Evolutionary conservation across 768 basidiomycete species (phyloP).

Genomic region (Panellus pusillus): DNA sequence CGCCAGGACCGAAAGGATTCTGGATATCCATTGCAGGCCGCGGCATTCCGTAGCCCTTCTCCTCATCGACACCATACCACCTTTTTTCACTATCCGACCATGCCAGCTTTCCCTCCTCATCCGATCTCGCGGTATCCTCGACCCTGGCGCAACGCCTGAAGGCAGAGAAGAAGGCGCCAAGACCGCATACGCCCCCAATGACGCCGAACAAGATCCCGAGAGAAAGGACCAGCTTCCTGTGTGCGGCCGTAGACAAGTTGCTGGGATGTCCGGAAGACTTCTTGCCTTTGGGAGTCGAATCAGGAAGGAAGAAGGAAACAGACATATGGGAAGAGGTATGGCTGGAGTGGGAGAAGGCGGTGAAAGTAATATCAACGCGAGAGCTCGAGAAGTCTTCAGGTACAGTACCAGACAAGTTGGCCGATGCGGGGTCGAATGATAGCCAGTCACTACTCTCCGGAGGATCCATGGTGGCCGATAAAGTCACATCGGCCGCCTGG

Average conservation of each 20-base stretch:
- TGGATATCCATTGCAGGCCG: constrained; percentile 23
- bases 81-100: constrained; percentile 66
- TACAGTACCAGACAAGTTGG: constrained; percentile 55
- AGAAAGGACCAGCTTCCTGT: constrained; percentile 53
- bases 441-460: constrained; percentile 49
- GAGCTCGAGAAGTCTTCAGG: constrained; percentile 44
- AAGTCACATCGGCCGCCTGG: constrained; percentile 44
- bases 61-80: constrained; percentile 61
- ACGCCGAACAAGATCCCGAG: constrained; percentile 62
- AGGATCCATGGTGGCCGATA: constrained; percentile 60
- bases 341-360: constrained; percentile 63
- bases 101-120: constrained; percentile 56
- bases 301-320: constrained; percentile 49
- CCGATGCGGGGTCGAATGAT: constrained; percentile 45
- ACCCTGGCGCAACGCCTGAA: constrained; percentile 58
- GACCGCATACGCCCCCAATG: constrained; percentile 55
- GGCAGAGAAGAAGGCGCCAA: constrained; percentile 55
- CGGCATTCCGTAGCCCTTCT: constrained; percentile 26
- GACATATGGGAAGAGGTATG: constrained; percentile 72
- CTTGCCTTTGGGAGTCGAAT: constrained; percentile 35
- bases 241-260: constrained; percentile 43
- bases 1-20: constrained; percentile 19
- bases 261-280: constrained; percentile 32
- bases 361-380: constrained; percentile 56
- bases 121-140: constrained; percentile 59